Conservation (phyloP, 257 asterid species). For the Solanum ossicruentum region DNA sequence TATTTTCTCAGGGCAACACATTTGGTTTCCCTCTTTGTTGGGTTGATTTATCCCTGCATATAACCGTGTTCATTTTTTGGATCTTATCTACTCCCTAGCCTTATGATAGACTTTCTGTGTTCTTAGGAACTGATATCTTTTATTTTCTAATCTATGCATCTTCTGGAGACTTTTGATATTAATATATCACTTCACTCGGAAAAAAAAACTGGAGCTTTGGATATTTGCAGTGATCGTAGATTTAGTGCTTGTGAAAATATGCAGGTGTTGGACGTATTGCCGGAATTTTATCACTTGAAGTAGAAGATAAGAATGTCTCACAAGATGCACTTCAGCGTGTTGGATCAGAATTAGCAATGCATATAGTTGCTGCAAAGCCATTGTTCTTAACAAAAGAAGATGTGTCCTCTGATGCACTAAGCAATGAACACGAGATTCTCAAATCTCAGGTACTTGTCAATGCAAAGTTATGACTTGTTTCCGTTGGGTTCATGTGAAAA, state of each 20-base stretch:
- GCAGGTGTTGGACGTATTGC: conserved; percentile 92
- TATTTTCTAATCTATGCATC: not conserved
- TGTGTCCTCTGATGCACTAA: conserved; percentile 65
- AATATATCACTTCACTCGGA: not conserved
- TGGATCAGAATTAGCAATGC: conserved; percentile 97
- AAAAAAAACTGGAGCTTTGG: not conserved
- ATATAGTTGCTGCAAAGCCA: conserved; percentile 90
- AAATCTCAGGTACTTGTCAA: conserved; percentile 68
- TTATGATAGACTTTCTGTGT: not conserved
- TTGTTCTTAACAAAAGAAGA: conserved; percentile 67
- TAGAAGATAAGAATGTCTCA: conserved; percentile 56
- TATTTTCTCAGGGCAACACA: too few species aligned
- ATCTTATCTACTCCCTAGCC: not conserved
- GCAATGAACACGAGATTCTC: conserved; percentile 74
- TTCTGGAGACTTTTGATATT: not conserved
- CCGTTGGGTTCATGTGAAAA: not conserved
- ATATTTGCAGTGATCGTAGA: not conserved
- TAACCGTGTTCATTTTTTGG: not conserved
- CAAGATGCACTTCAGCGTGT: conserved; percentile 60
- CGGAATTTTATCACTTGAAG: conserved; percentile 82
- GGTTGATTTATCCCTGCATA: not conserved
- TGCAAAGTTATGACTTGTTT: not conserved
- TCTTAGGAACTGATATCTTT: not conserved
- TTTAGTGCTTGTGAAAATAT: not conserved
- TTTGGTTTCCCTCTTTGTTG: not conserved